These are phyloP conservation scores for Orbilia blumenaviensis DNA, from an alignment of 2,329 filamentous ascomycete species.

Conservation along the genomic window DNA sequence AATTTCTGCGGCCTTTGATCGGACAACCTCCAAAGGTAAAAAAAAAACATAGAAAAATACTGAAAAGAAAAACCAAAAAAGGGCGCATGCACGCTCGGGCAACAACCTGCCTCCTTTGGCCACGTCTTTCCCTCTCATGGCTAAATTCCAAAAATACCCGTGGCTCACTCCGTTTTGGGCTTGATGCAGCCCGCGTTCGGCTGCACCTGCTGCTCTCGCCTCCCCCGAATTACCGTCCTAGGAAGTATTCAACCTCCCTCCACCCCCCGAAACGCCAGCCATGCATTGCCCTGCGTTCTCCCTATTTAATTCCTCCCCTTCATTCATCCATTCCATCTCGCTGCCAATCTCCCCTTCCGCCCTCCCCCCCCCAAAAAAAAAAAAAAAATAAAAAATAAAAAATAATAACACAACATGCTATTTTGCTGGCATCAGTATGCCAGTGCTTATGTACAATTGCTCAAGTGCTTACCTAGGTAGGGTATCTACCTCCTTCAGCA, in stretches of 20 bases:
- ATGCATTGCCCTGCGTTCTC: not conserved
- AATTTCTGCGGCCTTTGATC: constrained; percentile 2
- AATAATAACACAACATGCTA: too few species aligned
- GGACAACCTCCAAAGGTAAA: not conserved
- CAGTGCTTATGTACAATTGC: too few species aligned
- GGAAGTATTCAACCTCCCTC: constrained; percentile 42
- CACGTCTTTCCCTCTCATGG: constrained; percentile 18
- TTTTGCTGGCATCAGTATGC: too few species aligned
- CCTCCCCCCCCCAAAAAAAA: not conserved
- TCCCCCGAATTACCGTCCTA: constrained; percentile 34
- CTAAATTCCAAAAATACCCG: constrained; percentile 32
- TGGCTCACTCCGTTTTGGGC: constrained; percentile 22
- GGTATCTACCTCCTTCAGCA: too few species aligned
- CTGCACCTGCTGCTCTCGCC: constrained; percentile 38
- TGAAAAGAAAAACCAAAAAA: not conserved
- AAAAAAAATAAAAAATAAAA: too few species aligned
- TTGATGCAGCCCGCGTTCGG: constrained; percentile 34
- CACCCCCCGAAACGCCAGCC: constrained; percentile 4
- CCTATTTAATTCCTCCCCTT: not conserved
- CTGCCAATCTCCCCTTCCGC: not conserved
- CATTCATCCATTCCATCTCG: not conserved
- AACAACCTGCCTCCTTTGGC: constrained; percentile 23
- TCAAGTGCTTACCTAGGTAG: too few species aligned
- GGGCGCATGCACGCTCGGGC: not conserved
- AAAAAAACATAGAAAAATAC: constrained; percentile 2